phyloP scores from a whole-genome alignment of 2,329 filamentous ascomycete genomes.

The Clonostachys rhizophaga region DNA sequence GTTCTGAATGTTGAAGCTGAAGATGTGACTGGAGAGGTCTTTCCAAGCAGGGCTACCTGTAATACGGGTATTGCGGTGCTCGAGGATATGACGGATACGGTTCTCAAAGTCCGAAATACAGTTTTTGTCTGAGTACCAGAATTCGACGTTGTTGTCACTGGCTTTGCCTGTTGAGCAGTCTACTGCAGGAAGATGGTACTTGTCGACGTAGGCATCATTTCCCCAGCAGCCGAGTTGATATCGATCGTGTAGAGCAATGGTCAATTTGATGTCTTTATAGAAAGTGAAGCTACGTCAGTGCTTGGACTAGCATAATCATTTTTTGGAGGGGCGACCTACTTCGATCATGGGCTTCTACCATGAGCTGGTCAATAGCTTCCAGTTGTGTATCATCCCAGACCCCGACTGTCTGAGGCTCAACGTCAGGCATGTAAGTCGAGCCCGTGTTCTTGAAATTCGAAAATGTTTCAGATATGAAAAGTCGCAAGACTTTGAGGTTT shows the following conservation, averaged over 20 bases:
- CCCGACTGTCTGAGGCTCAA: constrained; percentile 1
- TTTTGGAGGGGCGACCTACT: neutral
- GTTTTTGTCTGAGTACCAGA: neutral
- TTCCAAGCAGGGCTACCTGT: constrained; percentile 1
- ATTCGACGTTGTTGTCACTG: constrained; percentile 1
- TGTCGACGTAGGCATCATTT: constrained; percentile 1
- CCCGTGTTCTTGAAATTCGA: neutral
- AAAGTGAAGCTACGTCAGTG: neutral
- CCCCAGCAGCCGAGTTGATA: constrained; percentile 3
- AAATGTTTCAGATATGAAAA: constrained; percentile 3
- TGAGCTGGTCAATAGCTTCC: constrained; percentile 1
- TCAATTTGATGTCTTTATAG: constrained; percentile 1
- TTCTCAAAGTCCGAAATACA: constrained; percentile 2
- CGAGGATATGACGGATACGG: constrained; percentile 1
- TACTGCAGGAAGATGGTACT: constrained; percentile 3
- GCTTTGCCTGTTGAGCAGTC: neutral
- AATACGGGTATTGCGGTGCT: neutral
- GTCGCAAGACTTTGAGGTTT: constrained; percentile 1
- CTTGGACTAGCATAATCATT: no score
- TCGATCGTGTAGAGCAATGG: constrained; percentile 1
- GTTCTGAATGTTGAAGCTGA: constrained; percentile 3
- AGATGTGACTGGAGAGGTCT: constrained; percentile 2
- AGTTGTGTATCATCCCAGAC: constrained; percentile 2
- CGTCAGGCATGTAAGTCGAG: constrained; percentile 1
- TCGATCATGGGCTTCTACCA: constrained; percentile 2